Evolutionary conservation across 208 protist genomes (phyloP).

Genomic region (Trypanosoma vivax): DNA sequence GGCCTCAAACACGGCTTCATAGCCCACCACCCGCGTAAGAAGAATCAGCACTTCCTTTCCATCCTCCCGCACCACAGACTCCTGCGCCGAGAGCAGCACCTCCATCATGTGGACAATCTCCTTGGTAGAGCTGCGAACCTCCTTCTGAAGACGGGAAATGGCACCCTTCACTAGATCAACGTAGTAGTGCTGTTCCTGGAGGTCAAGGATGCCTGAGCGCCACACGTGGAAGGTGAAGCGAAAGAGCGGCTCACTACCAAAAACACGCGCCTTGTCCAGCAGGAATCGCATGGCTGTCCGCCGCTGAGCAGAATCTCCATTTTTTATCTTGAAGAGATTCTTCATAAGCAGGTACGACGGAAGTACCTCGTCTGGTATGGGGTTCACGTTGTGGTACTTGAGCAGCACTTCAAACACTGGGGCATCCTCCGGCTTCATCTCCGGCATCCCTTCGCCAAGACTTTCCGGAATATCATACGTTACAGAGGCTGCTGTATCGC

Average conservation of each 20-base stretch:
- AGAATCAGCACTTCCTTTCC: constrained; percentile 98
- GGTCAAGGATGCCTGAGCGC: constrained; percentile 94
- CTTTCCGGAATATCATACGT: constrained; percentile 84
- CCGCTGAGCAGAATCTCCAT: constrained; percentile 96
- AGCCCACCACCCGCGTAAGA: constrained; percentile 97
- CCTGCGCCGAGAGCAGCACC: constrained; percentile 97
- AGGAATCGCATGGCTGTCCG: constrained; percentile 95
- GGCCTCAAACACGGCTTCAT: constrained; percentile 96
- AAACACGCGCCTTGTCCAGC: constrained; percentile 96
- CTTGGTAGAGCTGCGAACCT: constrained; percentile 95
- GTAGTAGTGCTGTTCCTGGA: constrained; percentile 98
- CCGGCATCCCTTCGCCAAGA: constrained; percentile 89
- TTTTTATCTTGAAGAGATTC: constrained; percentile 98
- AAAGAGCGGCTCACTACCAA: constrained; percentile 97
- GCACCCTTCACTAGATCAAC: constrained; percentile 99
- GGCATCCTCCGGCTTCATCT: constrained; percentile 95
- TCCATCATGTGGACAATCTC: constrained; percentile 99
- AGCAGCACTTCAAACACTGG: constrained; percentile 95
- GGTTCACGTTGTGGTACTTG: constrained; percentile 77
- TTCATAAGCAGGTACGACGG: constrained; percentile 96
- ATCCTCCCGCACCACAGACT: constrained; percentile 97
- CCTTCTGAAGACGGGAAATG: constrained; percentile 96
- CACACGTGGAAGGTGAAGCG: constrained; percentile 98
- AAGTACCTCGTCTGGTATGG: constrained; percentile 85
- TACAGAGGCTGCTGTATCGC: constrained; percentile 21